Conservation (phyloP, 2,329 filamentous ascomycete species). For the Fusarium buharicum region DNA sequence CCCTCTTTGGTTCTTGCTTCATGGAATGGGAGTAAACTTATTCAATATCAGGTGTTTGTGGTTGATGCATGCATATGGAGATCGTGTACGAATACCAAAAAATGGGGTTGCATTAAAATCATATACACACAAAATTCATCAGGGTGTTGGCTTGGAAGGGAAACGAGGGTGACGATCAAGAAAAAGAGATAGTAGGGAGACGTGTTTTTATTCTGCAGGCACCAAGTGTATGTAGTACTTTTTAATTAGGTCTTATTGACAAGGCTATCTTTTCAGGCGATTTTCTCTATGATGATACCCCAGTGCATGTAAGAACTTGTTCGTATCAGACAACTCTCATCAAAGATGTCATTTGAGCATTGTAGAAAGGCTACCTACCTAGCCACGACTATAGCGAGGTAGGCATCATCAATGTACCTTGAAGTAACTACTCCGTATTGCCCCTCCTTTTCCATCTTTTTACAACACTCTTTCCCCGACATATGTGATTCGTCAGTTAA, state of each 20-base stretch:
- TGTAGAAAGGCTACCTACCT: not conserved
- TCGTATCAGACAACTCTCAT: too few relatives aligned
- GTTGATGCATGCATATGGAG: constrained; percentile 14
- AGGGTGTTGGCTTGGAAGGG: constrained; percentile 3
- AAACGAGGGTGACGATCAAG: constrained; percentile 1
- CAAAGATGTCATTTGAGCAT: not conserved
- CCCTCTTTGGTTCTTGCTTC: not conserved
- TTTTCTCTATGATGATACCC: too few relatives aligned
- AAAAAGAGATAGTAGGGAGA: constrained; percentile 1
- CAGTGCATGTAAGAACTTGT: too few relatives aligned
- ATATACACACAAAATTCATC: constrained; percentile 13
- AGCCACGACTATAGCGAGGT: not conserved
- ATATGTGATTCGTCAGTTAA: constrained; percentile 25
- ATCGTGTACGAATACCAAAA: constrained; percentile 30
- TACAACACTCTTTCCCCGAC: constrained; percentile 1
- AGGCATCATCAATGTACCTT: not conserved
- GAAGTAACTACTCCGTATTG: not conserved
- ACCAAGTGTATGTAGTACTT: constrained; percentile 4
- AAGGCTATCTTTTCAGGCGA: not conserved
- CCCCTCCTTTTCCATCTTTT: constrained; percentile 2
- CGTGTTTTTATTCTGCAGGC: constrained; percentile 10
- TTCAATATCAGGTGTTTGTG: constrained; percentile 23
- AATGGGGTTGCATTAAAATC: constrained; percentile 10
- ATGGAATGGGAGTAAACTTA: constrained; percentile 3
- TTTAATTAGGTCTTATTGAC: constrained; percentile 27